phyloP scores from a whole-genome alignment of 306 rosid genomes.

The Gynostemma pentaphyllum region DNA sequence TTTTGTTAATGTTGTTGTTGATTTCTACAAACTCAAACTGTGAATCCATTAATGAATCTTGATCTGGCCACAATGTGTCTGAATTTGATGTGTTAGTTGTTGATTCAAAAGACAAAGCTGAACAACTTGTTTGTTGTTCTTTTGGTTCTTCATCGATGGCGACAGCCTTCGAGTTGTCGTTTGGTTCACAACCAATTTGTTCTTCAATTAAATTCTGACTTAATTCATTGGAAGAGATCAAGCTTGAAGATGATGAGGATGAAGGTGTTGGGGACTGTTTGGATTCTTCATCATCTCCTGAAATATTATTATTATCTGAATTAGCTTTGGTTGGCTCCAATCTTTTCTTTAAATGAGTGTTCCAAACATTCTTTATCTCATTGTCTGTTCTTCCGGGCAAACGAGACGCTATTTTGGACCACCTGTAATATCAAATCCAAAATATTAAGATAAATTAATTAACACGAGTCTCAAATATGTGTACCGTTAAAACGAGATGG shows the following conservation, averaged over 20 bases:
- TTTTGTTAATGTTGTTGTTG: not conserved
- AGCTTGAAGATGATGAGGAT: conserved; percentile 39
- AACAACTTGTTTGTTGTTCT: conserved; percentile 22
- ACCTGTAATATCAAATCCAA: conserved; percentile 30
- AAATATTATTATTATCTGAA: too few species aligned
- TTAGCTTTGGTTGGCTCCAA: conserved; percentile 4
- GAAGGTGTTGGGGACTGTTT: conserved; percentile 52
- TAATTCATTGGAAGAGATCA: conserved; percentile 23
- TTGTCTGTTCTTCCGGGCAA: conserved; percentile 89
- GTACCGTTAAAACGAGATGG: too few species aligned
- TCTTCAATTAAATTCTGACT: conserved; percentile 13
- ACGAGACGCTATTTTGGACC: conserved; percentile 81
- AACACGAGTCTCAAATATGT: too few species aligned
- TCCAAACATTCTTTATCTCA: conserved; percentile 95
- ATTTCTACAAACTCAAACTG: not conserved
- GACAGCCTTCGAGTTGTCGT: not conserved
- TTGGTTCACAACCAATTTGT: not conserved
- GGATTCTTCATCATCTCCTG: conserved; percentile 19
- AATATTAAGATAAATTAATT: too few species aligned
- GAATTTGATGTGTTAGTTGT: conserved; percentile 25
- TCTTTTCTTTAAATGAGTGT: conserved; percentile 82
- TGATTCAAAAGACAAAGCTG: conserved; percentile 10
- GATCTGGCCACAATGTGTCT: conserved; percentile 12
- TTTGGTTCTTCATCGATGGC: too few species aligned
- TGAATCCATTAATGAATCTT: not conserved